These are phyloP conservation scores for Pseudopyrenochaeta lycopersici DNA, from an alignment of 2,329 filamentous ascomycete genomes.

Conservation along the genomic window DNA sequence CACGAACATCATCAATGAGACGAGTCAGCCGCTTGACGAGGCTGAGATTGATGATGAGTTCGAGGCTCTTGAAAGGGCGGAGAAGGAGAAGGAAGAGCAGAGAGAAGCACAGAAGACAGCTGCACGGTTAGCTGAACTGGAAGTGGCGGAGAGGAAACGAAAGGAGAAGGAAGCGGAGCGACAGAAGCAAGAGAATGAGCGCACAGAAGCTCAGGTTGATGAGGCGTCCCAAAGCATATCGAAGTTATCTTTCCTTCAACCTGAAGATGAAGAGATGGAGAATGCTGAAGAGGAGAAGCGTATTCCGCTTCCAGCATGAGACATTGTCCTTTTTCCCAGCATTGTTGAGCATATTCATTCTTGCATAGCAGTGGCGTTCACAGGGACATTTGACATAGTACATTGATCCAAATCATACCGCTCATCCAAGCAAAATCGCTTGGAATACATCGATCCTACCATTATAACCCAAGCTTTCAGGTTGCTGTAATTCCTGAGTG, in stretches of 20 bases:
- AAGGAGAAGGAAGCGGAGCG: conserved; percentile 57
- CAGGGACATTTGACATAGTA: background rate
- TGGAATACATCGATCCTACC: too few species aligned
- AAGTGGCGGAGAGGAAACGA: conserved; percentile 44
- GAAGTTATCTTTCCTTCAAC: conserved; percentile 27
- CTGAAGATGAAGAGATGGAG: conserved; percentile 31
- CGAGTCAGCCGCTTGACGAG: conserved; percentile 69
- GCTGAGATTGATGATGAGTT: conserved; percentile 88
- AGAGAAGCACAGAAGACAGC: conserved; percentile 64
- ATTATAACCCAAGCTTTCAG: too few species aligned
- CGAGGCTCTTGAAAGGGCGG: conserved; percentile 73
- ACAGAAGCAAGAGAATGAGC: conserved; percentile 44
- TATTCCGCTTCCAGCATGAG: conserved; percentile 23
- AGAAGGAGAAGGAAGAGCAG: conserved; percentile 82
- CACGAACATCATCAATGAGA: conserved; percentile 76
- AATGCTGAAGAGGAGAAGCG: conserved; percentile 48
- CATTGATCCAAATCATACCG: background rate
- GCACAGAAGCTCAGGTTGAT: conserved; percentile 19
- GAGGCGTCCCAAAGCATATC: conserved; percentile 27
- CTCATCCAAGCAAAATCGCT: background rate
- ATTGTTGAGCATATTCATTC: background rate
- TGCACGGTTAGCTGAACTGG: conserved; percentile 49
- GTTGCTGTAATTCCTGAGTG: too few species aligned
- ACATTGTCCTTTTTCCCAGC: background rate
- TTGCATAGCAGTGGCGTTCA: conserved; percentile 35